phyloP scores from a whole-genome alignment of 306 rosid genomes.

The Vigna nakashimae region DNA sequence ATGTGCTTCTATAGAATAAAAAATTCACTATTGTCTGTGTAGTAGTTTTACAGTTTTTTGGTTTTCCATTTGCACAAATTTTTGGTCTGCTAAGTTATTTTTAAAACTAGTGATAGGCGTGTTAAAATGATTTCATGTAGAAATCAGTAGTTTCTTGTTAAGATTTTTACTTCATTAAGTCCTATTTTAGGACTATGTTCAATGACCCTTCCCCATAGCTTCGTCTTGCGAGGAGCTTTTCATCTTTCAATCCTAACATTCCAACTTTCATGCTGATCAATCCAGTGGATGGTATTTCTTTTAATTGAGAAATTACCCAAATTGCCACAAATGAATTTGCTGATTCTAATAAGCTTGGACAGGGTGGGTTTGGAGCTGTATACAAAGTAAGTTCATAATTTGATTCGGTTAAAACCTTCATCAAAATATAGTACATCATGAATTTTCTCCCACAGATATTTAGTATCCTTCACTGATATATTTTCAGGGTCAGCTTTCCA shows the following conservation, averaged over 20 bases:
- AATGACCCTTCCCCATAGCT: too few relatives aligned
- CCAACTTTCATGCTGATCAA: conserved; percentile 38
- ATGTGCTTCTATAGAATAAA: not conserved
- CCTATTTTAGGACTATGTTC: not conserved
- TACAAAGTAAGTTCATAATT: not conserved
- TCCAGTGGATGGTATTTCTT: conserved; percentile 87
- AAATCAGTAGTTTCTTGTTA: conserved; percentile 15
- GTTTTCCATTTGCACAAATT: not conserved
- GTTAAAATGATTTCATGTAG: conserved; percentile 3
- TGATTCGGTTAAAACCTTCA: not conserved
- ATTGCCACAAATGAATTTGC: not conserved
- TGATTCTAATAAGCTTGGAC: conserved; percentile 6
- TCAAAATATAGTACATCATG: not conserved
- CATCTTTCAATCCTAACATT: conserved; percentile 16
- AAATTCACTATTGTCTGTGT: not conserved
- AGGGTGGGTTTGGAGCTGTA: conserved; percentile 8
- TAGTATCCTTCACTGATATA: not conserved
- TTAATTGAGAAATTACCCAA: too few relatives aligned
- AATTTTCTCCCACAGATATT: not conserved
- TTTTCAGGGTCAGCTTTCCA: conserved; percentile 45
- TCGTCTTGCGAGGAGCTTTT: too few relatives aligned
- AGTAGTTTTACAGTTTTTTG: not conserved
- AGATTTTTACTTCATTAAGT: conserved; percentile 1
- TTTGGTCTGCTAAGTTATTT: not conserved
- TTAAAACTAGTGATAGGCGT: conserved; percentile 1